A percentile compares a stretch with the other conserved stretches of the same genome.
phyloP scores from a whole-genome alignment of 2,329 filamentous ascomycete genomes.

The Bertia moriformis region DNA sequence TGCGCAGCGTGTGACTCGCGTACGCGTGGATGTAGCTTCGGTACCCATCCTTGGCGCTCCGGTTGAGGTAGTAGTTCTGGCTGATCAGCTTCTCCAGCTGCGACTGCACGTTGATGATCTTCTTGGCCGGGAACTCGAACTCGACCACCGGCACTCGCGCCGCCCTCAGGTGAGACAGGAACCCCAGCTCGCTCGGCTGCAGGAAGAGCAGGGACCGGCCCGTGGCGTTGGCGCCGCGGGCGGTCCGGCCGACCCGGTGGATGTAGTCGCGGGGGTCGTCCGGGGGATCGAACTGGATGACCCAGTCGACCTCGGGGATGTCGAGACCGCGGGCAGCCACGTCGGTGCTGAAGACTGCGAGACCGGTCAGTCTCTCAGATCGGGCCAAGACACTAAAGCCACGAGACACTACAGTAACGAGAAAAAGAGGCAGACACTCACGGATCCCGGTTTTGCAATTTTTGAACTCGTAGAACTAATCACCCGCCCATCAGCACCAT shows the following conservation, averaged over 20 bases:
- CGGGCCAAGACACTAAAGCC: too few relatives aligned
- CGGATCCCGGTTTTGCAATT: too few relatives aligned
- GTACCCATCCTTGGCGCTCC: conserved; percentile 66
- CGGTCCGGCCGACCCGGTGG: conserved; percentile 89
- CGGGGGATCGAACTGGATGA: conserved; percentile 87
- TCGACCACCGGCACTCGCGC: conserved; percentile 87
- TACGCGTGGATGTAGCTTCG: conserved; percentile 90
- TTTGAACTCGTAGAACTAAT: too few relatives aligned
- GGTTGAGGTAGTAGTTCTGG: conserved; percentile 94
- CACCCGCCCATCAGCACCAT: too few relatives aligned
- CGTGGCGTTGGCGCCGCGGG: conserved; percentile 67
- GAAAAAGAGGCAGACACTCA: too few relatives aligned
- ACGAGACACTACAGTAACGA: too few relatives aligned
- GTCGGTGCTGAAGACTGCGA: conserved; percentile 86
- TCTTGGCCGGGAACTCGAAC: conserved; percentile 85
- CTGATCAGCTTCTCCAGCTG: conserved; percentile 88
- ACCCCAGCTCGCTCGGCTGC: conserved; percentile 81
- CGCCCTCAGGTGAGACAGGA: conserved; percentile 79
- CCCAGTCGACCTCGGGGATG: conserved; percentile 92
- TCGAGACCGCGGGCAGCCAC: conserved; percentile 90
- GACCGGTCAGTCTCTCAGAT: too few relatives aligned
- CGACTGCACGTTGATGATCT: conserved; percentile 78
- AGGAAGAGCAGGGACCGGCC: conserved; percentile 86
- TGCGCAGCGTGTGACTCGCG: conserved; percentile 67
- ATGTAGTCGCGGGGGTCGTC: conserved; percentile 87